Evolutionary conservation across 1,284 basidiomycete genomes (phyloP).

Genomic region (Peniophora sp.): DNA sequence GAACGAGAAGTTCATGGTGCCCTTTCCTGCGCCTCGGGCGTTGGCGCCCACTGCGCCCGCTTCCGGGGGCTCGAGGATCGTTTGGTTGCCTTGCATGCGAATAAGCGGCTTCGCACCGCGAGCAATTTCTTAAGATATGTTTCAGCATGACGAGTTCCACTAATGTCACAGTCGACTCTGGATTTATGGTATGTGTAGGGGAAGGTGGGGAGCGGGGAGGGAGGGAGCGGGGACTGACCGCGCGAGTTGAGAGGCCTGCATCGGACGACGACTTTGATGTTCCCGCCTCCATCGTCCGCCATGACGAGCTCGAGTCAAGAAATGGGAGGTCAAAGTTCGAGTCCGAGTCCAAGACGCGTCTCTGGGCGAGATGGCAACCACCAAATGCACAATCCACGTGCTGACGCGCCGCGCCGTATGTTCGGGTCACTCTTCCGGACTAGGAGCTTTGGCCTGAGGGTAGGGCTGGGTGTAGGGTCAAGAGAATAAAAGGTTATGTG

Average conservation of each 20-base stretch:
- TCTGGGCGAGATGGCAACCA: no score
- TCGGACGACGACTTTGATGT: conserved; percentile 96
- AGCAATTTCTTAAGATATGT: conserved; percentile 59
- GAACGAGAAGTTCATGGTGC: conserved; percentile 84
- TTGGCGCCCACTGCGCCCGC: conserved; percentile 52
- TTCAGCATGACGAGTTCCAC: conserved; percentile 5
- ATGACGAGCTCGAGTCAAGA: conserved; percentile 30
- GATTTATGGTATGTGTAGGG: conserved; percentile 1
- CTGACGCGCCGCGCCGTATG: no score
- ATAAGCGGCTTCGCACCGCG: conserved; percentile 89
- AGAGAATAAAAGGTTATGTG: no score
- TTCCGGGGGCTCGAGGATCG: conserved; percentile 85
- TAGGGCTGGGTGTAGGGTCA: no score
- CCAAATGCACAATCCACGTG: no score
- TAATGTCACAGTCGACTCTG: background rate
- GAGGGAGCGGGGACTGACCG: conserved; percentile 51
- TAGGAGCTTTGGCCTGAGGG: no score
- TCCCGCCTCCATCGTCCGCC: conserved; percentile 66
- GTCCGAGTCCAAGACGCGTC: no score
- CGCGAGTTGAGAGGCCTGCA: conserved; percentile 91
- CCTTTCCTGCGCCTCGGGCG: conserved; percentile 75
- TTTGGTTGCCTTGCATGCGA: conserved; percentile 88
- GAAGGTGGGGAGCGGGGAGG: conserved; percentile 3
- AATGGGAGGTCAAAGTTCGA: no score
- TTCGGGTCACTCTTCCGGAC: no score